Evolutionary conservation across 495 filamentous ascomycete genomes (phyloP).

Genomic region (Penicillium angulare): DNA sequence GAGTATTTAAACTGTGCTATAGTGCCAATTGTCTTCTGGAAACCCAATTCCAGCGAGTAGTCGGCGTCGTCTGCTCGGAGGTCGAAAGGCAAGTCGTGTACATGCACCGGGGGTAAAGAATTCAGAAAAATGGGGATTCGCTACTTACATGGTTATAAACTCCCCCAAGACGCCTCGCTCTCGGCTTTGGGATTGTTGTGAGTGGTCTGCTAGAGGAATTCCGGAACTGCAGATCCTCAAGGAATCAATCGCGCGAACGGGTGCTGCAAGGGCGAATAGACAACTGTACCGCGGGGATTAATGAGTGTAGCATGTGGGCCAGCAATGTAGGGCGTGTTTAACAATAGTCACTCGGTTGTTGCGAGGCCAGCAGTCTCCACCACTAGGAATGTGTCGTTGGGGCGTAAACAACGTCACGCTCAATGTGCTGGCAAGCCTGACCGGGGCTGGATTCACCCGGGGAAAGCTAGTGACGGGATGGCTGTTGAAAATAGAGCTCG

Average conservation of each 20-base stretch:
- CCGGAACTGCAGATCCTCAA: slow-evolving; percentile 17
- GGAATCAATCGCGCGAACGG: slow-evolving; percentile 1
- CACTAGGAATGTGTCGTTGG: not conserved
- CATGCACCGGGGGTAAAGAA: not conserved
- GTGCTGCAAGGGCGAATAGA: not conserved
- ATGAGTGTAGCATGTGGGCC: slow-evolving; percentile 1
- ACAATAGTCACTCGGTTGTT: not conserved
- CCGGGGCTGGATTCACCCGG: not conserved
- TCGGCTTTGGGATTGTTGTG: slow-evolving; percentile 13
- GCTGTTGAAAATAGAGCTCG: too few species aligned
- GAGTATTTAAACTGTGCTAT: not conserved
- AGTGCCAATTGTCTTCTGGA: not conserved
- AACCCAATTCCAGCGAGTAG: not conserved
- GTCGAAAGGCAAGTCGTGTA: not conserved
- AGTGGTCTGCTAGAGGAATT: slow-evolving; percentile 17
- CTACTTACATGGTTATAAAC: slow-evolving; percentile 21
- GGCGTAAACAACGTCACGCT: slow-evolving; percentile 3
- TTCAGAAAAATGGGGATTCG: not conserved
- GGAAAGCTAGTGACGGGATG: too few species aligned
- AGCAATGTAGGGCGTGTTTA: slow-evolving; percentile 19
- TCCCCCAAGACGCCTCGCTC: not conserved
- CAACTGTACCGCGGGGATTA: not conserved
- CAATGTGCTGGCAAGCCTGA: not conserved
- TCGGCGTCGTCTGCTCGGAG: not conserved
- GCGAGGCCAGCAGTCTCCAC: slow-evolving; percentile 1